Percentiles rank a stretch among this genome's conserved stretches.
These are phyloP conservation scores for Sphaerulina populicola DNA, from an alignment of 2,329 filamentous ascomycete genomes.

Conservation along the genomic window DNA sequence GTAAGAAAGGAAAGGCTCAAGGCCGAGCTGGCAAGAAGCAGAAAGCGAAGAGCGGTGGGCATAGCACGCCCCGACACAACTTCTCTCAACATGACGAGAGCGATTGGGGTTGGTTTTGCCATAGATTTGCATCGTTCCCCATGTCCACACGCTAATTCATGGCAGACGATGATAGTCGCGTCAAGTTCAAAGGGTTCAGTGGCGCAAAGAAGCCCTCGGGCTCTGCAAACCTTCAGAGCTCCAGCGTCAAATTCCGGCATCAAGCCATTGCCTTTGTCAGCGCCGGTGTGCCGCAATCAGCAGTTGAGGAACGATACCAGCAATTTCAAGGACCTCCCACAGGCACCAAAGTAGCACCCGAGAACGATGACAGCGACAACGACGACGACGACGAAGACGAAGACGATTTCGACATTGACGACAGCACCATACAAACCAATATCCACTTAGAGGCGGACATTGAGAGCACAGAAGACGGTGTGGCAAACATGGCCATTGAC, in stretches of 20 bases:
- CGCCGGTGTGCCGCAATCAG: constrained; percentile 44
- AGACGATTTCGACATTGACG: constrained; percentile 22
- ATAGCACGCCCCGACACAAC: constrained; percentile 9
- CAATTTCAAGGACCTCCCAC: constrained; percentile 1
- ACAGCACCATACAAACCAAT: constrained; percentile 25
- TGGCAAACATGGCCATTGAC: constrained; percentile 29
- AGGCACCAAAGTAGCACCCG: constrained; percentile 8
- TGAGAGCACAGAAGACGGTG: constrained; percentile 25
- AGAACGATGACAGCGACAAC: constrained; percentile 16
- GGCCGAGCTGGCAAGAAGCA: constrained; percentile 25
- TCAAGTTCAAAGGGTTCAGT: constrained; percentile 28
- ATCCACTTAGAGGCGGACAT: constrained; percentile 28
- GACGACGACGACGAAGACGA: constrained; percentile 19
- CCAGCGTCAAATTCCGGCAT: constrained; percentile 47
- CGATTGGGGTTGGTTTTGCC: constrained; percentile 16
- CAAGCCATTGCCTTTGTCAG: constrained; percentile 53
- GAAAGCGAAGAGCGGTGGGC: constrained; percentile 18
- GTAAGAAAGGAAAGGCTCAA: constrained; percentile 22
- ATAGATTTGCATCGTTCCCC: background rate
- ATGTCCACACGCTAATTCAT: constrained; percentile 7
- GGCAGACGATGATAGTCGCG: constrained; percentile 16
- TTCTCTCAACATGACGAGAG: constrained; percentile 11
- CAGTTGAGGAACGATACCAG: constrained; percentile 20
- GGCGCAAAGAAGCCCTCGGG: constrained; percentile 13
- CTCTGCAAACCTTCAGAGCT: constrained; percentile 36